Percentiles rank a stretch among this genome's conserved stretches.
These are phyloP conservation scores for Tolypocladium ovalisporum DNA, from an alignment of 2,329 filamentous ascomycete genomes.

Conservation along the genomic window DNA sequence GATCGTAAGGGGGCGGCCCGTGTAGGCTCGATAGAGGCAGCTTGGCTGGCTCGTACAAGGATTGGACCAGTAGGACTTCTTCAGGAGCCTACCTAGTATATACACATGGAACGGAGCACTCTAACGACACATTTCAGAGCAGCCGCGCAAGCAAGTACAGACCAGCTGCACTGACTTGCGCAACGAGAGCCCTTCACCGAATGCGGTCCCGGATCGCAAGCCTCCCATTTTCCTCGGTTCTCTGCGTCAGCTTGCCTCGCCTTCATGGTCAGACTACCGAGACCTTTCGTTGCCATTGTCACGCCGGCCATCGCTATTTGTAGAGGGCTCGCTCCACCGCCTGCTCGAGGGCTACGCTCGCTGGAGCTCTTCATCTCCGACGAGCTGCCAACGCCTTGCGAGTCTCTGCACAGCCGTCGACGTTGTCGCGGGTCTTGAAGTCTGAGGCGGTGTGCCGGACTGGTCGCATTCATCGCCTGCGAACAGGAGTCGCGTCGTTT, in stretches of 20 bases:
- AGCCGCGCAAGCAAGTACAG: neutral
- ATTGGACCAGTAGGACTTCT: neutral
- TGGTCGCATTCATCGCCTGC: too few species aligned
- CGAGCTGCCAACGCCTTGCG: slow-evolving; percentile 11
- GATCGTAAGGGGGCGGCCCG: neutral
- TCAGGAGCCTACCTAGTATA: neutral
- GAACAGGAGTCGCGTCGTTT: slow-evolving; percentile 10
- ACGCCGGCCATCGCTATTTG: slow-evolving; percentile 16
- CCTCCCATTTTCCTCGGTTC: neutral
- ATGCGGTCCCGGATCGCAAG: neutral
- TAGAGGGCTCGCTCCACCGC: slow-evolving; percentile 12
- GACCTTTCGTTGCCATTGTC: slow-evolving; percentile 16
- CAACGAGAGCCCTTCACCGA: neutral
- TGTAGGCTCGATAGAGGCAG: neutral
- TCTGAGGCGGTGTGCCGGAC: slow-evolving; percentile 11
- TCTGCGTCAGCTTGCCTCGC: slow-evolving; percentile 7
- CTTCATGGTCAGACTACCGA: slow-evolving; percentile 19
- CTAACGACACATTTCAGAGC: neutral
- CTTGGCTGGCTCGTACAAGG: neutral
- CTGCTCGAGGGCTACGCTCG: slow-evolving; percentile 9
- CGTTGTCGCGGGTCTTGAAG: slow-evolving; percentile 16
- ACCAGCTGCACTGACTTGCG: neutral
- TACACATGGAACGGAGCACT: too few species aligned
- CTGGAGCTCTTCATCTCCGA: slow-evolving; percentile 10
- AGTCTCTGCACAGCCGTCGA: slow-evolving; percentile 18